phyloP scores from a whole-genome alignment of 2,329 filamentous ascomycete genomes.

The Nigrograna mackinnonii region DNA sequence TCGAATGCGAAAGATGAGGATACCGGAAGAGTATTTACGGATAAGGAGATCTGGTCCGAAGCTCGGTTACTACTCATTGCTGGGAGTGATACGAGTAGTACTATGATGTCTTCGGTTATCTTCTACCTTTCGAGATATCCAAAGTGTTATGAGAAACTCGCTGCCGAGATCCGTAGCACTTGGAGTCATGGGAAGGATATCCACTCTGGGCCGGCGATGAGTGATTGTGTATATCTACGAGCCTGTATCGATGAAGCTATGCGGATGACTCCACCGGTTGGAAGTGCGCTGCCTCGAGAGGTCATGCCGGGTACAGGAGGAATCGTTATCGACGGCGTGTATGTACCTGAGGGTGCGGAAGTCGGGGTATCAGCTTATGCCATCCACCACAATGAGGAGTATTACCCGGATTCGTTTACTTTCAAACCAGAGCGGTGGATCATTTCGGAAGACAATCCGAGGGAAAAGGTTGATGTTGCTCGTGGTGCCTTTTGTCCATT shows the following conservation, averaged over 20 bases:
- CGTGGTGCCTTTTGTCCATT: conserved; percentile 2
- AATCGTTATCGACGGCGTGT: conserved; percentile 7
- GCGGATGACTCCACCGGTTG: conserved; percentile 2
- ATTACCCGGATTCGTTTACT: conserved; percentile 15
- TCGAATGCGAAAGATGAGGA: conserved; percentile 42
- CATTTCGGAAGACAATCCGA: neutral
- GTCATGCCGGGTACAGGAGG: neutral
- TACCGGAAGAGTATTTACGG: conserved; percentile 20
- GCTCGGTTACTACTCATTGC: conserved; percentile 15
- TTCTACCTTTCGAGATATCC: conserved; percentile 3
- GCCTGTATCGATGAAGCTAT: conserved; percentile 6
- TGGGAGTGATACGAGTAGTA: conserved; percentile 3
- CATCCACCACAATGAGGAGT: conserved; percentile 22
- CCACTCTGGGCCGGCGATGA: neutral
- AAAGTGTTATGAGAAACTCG: neutral
- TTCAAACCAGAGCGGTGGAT: conserved; percentile 29
- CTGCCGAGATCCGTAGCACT: conserved; percentile 1
- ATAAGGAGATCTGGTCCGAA: conserved; percentile 16
- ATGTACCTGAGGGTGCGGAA: conserved; percentile 12
- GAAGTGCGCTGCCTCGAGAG: neutral
- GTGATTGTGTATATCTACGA: conserved; percentile 3
- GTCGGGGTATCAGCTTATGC: conserved; percentile 7
- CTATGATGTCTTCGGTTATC: neutral
- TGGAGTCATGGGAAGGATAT: conserved; percentile 1
- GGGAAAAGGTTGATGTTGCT: neutral